These are phyloP conservation scores for Hypericum perforatum DNA, from an alignment of 345 rosid genomes.

Conservation along the genomic window DNA sequence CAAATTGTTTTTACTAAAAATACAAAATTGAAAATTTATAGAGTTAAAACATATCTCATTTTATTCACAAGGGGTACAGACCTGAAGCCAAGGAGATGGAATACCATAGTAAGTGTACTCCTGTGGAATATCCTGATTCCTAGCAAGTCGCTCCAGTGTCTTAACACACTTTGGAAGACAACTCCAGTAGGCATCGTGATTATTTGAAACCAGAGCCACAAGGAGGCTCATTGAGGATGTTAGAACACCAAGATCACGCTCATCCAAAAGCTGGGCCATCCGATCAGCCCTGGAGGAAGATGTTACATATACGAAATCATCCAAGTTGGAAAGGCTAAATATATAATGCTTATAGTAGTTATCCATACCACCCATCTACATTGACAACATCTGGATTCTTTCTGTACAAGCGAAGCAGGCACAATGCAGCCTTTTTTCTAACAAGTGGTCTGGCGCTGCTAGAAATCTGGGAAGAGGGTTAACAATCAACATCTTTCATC, in stretches of 20 bases:
- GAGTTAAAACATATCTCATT: no score
- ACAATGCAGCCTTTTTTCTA: constrained; percentile 92
- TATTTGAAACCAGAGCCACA: constrained; percentile 88
- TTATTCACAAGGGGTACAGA: constrained; percentile 16
- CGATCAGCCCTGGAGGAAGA: constrained; percentile 73
- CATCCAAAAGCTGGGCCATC: constrained; percentile 97
- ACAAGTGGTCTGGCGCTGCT: constrained; percentile 99
- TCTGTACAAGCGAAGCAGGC: constrained; percentile 89
- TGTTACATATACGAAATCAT: constrained; percentile 10
- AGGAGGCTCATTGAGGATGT: constrained; percentile 94
- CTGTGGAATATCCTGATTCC: constrained; percentile 97
- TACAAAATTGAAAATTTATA: no score
- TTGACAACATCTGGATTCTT: constrained; percentile 95
- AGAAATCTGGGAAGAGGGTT: constrained; percentile 50
- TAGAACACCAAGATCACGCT: constrained; percentile 99
- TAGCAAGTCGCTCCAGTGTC: constrained; percentile 84
- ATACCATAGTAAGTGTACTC: constrained; percentile 99
- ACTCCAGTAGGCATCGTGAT: constrained; percentile 87
- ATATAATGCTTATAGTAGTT: constrained; percentile 1
- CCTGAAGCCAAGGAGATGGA: constrained; percentile 99
- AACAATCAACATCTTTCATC: constrained; percentile 9
- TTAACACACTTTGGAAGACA: constrained; percentile 96
- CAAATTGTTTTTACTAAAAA: not conserved
- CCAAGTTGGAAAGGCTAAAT: constrained; percentile 9
- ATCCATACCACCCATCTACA: constrained; percentile 88